Base-by-base conservation (phyloP, 2,329 filamentous ascomycete genomes). In the Nemania sp. region DNA sequence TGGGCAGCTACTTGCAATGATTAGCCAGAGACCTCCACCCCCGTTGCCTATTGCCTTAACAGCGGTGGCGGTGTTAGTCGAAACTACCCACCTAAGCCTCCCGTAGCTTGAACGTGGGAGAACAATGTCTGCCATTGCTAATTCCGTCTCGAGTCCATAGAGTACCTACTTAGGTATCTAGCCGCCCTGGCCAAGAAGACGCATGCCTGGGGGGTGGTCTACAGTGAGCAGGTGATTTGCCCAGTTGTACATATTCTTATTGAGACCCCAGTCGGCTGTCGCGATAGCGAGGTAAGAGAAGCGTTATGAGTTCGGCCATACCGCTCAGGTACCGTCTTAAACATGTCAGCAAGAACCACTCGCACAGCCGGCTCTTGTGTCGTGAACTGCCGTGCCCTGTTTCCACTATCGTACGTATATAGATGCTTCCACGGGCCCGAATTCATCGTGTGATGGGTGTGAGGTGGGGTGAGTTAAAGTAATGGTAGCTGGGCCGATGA, bases 291-390 rank as follows among this genome's bases (percentile, higher is more conserved):
- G 46, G 37, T 4, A 40, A 48, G 20, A 29, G 25, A 29, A 29
- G 25, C 7, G 25, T 29, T 29, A 29, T 29, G 25, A 29, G 25
- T 29, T n/a, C 25, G 25, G 7, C 25, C 7, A 29, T n/a, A n/a
- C 7, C 7, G 25, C 7, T 3, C 25, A 29, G 25, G 25, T 29
- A 32, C 39, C 34, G 18, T 43, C 35, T 7, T 29, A 3, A 18
- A n/a, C 32, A 54, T 59, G 25, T 49, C 37, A n/a, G 35, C 15
- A 39, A 50, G n/a, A n/a, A n/a, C n/a, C 18, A 4, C 20, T 48
- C 40, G n/a, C 40, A 25, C 50, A 45, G 2, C 18, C 13, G 37
- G 29, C 18, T 45, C 37, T n/a, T 43, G 17, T 39, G 29, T 43
- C 18, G 5, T 37, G 13, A 15, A 37, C 34, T 37, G 37, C 20